phyloP scores from a whole-genome alignment of 257 asterid genomes.

The Solanum paucissectum region DNA sequence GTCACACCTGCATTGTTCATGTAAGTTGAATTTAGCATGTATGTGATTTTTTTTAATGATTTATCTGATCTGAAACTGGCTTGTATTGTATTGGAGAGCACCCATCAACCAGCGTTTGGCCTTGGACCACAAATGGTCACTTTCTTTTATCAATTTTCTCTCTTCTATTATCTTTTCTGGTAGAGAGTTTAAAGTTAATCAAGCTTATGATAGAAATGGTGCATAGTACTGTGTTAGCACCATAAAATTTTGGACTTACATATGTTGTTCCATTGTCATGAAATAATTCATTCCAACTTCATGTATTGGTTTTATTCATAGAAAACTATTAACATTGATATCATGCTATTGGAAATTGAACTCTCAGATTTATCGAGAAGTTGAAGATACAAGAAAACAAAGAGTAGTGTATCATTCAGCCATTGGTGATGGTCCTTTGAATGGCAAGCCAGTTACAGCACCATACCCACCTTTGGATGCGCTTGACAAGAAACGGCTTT shows the following conservation, averaged over 20 bases:
- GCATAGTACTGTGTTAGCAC: not conserved
- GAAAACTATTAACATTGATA: not conserved
- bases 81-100: not conserved
- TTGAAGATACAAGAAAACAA: constrained; percentile 47
- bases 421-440: constrained; percentile 58
- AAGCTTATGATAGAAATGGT: not conserved
- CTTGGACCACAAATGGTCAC: not conserved
- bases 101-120: not conserved
- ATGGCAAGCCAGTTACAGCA: constrained; percentile 64
- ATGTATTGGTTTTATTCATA: not conserved
- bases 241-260: not conserved
- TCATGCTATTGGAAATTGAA: constrained; percentile 5
- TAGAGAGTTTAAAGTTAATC: not conserved
- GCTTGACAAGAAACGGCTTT: constrained; percentile 82
- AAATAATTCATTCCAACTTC: not conserved
- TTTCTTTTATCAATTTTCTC: not conserved
- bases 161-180: not conserved
- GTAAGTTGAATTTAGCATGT: constrained; percentile 33
- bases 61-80: not conserved
- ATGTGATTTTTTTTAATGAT: not conserved
- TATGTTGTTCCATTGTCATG: not conserved
- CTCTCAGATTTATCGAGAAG: constrained; percentile 79
- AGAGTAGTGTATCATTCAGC: constrained; percentile 55
- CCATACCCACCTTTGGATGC: constrained; percentile 64
- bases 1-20: constrained; percentile 90